phyloP scores from a whole-genome alignment of 1,284 basidiomycete genomes.

The Termitomyces sp. region DNA sequence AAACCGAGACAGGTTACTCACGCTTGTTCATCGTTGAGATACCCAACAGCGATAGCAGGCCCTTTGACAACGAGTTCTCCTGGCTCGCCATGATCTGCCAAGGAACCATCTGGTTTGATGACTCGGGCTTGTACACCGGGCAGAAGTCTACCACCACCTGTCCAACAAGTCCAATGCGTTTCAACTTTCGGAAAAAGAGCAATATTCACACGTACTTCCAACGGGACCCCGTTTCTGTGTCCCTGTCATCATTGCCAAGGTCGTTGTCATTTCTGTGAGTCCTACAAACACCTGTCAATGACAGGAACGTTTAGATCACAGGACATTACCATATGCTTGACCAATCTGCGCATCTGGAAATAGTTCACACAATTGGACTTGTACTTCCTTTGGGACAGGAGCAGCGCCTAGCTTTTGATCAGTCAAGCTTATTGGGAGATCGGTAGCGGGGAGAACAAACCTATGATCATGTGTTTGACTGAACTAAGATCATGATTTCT shows the following conservation, averaged over 20 bases:
- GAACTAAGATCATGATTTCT: slow-evolving; percentile 58
- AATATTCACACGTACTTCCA: slow-evolving; percentile 31
- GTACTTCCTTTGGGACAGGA: slow-evolving; percentile 54
- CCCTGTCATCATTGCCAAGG: slow-evolving; percentile 40
- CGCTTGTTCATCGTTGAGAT: slow-evolving; percentile 52
- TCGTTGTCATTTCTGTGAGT: slow-evolving; percentile 51
- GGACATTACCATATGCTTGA: slow-evolving; percentile 55
- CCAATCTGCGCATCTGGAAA: slow-evolving; percentile 55
- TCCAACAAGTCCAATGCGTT: slow-evolving; percentile 2
- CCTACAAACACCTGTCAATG: slow-evolving; percentile 23
- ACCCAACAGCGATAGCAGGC: slow-evolving; percentile 49
- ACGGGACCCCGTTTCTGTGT: slow-evolving; percentile 39
- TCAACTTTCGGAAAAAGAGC: not conserved
- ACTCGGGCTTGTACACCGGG: slow-evolving; percentile 48
- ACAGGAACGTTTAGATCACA: not conserved
- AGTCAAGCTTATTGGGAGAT: not conserved
- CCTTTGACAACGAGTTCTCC: slow-evolving; percentile 56
- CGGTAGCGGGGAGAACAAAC: slow-evolving; percentile 13
- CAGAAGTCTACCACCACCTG: slow-evolving; percentile 45
- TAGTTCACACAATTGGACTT: slow-evolving; percentile 41
- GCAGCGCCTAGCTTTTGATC: slow-evolving; percentile 25
- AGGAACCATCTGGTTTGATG: slow-evolving; percentile 49
- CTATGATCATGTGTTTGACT: slow-evolving; percentile 30
- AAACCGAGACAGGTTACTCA: slow-evolving; percentile 29
- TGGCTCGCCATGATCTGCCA: slow-evolving; percentile 45